These are phyloP conservation scores for Dothideomycetes sp. DNA, from an alignment of 2,329 filamentous ascomycete genomes.

Conservation along the genomic window DNA sequence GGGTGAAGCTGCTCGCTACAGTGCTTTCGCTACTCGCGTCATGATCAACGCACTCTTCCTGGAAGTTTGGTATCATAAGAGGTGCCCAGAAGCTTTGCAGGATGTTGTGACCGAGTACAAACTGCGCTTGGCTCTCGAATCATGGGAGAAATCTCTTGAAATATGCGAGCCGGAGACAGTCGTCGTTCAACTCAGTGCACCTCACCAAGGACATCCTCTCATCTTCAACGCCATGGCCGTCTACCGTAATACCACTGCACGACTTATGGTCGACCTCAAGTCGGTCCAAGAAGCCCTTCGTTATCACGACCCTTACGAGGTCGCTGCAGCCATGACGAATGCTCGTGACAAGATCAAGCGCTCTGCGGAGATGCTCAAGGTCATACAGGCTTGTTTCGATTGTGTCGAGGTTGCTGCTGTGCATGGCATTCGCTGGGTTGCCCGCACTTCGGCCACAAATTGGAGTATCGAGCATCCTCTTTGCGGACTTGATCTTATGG, in stretches of 20 bases:
- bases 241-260: slow-evolving; percentile 85
- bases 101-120: slow-evolving; percentile 98
- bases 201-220: slow-evolving; percentile 89
- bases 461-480: slow-evolving; percentile 98
- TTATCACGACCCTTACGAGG: slow-evolving; percentile 95
- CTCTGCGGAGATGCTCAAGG: slow-evolving; percentile 95
- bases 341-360: slow-evolving; percentile 90
- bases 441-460: slow-evolving; percentile 93
- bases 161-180: slow-evolving; percentile 87
- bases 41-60: slow-evolving; percentile 99
- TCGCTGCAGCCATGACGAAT: slow-evolving; percentile 91
- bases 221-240: slow-evolving; percentile 98
- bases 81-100: slow-evolving; percentile 92
- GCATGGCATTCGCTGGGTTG: slow-evolving; percentile 94
- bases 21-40: slow-evolving; percentile 90
- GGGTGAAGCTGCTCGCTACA: slow-evolving; percentile 82
- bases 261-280: slow-evolving; percentile 91
- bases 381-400: slow-evolving; percentile 94
- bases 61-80: slow-evolving; percentile 98
- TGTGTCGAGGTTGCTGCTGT: slow-evolving; percentile 93
- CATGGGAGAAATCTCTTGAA: slow-evolving; percentile 96
- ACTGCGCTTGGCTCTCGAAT: slow-evolving; percentile 86
- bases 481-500: slow-evolving; percentile 93
- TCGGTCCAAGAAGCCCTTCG: slow-evolving; percentile 90
- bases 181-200: slow-evolving; percentile 80